Percentiles rank a stretch among this genome's conserved stretches.
These are phyloP conservation scores for Citeromyces hawaiiensis DNA, from an alignment of 1,139 yeast species.

Conservation along the genomic window DNA sequence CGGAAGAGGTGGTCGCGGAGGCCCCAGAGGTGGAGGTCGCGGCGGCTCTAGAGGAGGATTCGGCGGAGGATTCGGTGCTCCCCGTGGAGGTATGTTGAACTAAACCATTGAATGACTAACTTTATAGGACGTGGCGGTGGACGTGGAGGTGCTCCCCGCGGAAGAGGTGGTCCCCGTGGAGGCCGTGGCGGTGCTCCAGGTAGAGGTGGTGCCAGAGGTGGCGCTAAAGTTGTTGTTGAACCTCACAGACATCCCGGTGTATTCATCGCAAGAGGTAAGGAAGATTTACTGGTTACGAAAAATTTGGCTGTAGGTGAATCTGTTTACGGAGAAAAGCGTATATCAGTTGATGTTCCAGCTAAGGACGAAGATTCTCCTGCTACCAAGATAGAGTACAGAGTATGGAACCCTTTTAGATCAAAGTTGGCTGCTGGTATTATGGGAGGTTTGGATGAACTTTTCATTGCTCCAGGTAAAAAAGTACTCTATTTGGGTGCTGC, in stretches of 20 bases:
- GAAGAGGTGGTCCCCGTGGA: conserved; percentile 41
- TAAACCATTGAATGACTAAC: conserved; percentile 6
- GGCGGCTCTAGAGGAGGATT: conserved; percentile 20
- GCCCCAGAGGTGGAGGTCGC: conserved; percentile 20
- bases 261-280: conserved; percentile 98
- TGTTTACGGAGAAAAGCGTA: conserved; percentile 96
- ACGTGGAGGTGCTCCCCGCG: conserved; percentile 36
- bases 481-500: conserved; percentile 98
- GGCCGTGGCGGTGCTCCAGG: conserved; percentile 41
- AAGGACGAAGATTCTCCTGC: conserved; percentile 80
- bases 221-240: conserved; percentile 93
- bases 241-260: conserved; percentile 98
- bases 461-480: conserved; percentile 96
- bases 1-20: conserved; percentile 19
- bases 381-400: conserved; percentile 96
- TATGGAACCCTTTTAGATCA: conserved; percentile 99
- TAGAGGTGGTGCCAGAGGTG: conserved; percentile 72
- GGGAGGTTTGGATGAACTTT: conserved; percentile 98
- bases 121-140: conserved; percentile 20
- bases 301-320: conserved; percentile 97
- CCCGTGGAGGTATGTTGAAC: conserved; percentile 24
- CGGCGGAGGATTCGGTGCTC: conserved; percentile 28
- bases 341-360: conserved; percentile 84
- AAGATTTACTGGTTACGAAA: conserved; percentile 93
- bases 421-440: conserved; percentile 99